Base-by-base conservation (phyloP, 176 grass and related monocot species). In the Eremochloa ophiuroides region DNA sequence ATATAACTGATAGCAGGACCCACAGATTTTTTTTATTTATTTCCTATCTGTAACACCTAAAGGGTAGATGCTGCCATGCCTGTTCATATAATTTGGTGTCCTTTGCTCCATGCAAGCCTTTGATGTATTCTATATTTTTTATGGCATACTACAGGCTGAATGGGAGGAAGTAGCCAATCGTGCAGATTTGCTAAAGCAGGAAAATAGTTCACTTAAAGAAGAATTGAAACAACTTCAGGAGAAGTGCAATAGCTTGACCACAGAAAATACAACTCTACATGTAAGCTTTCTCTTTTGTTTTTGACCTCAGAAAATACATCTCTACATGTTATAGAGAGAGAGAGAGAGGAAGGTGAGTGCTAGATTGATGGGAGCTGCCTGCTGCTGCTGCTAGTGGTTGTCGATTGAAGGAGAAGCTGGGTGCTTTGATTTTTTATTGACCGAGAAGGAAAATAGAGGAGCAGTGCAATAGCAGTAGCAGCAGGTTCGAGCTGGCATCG, bases 191-290 rank as follows among this genome's bases (percentile, higher is more conserved):
- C 85, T 87, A 66, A 91, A 91, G 72, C 80, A 91, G 71, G 89
- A 91, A 84, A 91, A 91, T 44, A 72, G 58, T 77, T 87, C 85
- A 61, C 89, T 91, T 22, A 91, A 87, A 80, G 85, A 91, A 84
- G 89, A 91, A 81, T 34, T 87, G 77, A 84, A 91, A 77, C 89
- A 77, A 66, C 81, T 91, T 76, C 85, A 81, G 71, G 76, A 80
- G 38, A 87, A 91, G 77, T 87, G 81, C 60, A 59, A 87, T 73
- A 85, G 23, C 71, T 87, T 91, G 85, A 81, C 89, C n/a, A 85
- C 89, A 60, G 85, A 91, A 91, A 84, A 87, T 81, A 77, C 89
- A 70, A 59, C 56, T 81, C 73, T 91, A 71, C 76, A 87, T 84
- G 89, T 91, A 81, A 91, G 89, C 73, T 67, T 56, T 77, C 26